Base-by-base conservation (phyloP, 352 stramenopile species). In the Globisporangium viniferum region DNA sequence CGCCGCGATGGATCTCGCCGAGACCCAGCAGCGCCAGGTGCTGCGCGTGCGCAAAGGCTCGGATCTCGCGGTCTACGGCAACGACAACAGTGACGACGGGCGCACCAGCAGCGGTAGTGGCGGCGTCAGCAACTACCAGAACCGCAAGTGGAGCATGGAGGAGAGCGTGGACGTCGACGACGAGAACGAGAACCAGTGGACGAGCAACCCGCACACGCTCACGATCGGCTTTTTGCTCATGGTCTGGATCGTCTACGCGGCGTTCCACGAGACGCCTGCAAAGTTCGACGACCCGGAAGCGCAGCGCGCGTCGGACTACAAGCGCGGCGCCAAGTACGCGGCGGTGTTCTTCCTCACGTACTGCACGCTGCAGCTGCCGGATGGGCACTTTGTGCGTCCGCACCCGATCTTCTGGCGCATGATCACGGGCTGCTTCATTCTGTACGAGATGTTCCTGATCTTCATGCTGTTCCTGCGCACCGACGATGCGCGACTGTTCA, bases 391-490 rank as follows among this genome's bases (percentile, higher is more conserved):
- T 56, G 75, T 92, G 48, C 89, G 89, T 2, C 93, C 93, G 59
- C 93, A 98, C 59, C 93, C 93, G 35, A 92, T 95, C 48, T 77
- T 98, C 46, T 98, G 93, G 93, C 84, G 93, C 18, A 62, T 98
- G 10, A 78, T 98, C 49, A 97, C 94, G 15, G 93, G 92, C 24
- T 77, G 90, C 46, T 97, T 96, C 67, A 96, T 97, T 51, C 77
- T 98, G 10, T 98, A 98, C 74, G 89, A 98, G 70, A 94, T 98
- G 79, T 69, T 94, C 53, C 61, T 98, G 33, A 88, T 97, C 54
- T 57, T 97, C 36, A 72, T 98, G 70, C 73, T 97, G 12, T 95
- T 96, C 64, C 60, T 96, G 29, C 79, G 80, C 59, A 95, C 86
- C 9, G 59, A 86, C n/a, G 86, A 96, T 56, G 90, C 90, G 9